Base-by-base conservation (phyloP, 768 basidiomycete species). In the Boletus pseudopeckii region DNA sequence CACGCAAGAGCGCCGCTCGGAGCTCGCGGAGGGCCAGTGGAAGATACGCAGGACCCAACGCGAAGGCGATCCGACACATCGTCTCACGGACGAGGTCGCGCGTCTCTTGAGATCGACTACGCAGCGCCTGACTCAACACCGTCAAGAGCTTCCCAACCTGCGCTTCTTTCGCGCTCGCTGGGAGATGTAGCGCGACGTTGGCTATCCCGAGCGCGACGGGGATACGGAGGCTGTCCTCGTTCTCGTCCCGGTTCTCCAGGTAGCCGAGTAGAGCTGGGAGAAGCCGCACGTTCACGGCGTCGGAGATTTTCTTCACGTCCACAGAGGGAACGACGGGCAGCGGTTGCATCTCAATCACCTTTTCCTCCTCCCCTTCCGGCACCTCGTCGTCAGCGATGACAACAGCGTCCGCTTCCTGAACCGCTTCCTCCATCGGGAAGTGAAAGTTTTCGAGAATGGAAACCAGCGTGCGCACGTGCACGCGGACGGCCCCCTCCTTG, bases 71-170 rank as follows among this genome's bases (percentile, higher is more conserved):
- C 45, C 87, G 88, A 64, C 84, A 86, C 7, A 97, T 71, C 0
- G 92, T 88, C 47, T 93, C 90, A 14, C 92, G 80, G 7, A 86
- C 82, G 36, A 95, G 77, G 62, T 97, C 93, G 54, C 97, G 78
- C 1, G 91, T 92, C 60, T 98, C 94, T 65, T 95, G 92, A 14
- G 93, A 93, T 60, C 83, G 88, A 68, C 92, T 97, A n/a, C 92
- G 88, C 38, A 99, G 76, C 36, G 89, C 86, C 64, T 98, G 96
- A 61, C 88, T 84, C 51, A 98, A 80, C 22, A 88, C 82, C 2
- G 92, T 98, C 55, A 98, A 65, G 13, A 98, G 74, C 26, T 86
- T 81, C 0, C 81, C 73, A 22, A 94, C 79, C 58, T 97, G 92
- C 0, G 81, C 74, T 33, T 86, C 80, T 10, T 85, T 81, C 0